Evolutionary conservation across 2,329 filamentous ascomycete genomes (phyloP), one percentile per base, ranked within the genome.

Genomic region (Talaromyces sp.): DNA sequence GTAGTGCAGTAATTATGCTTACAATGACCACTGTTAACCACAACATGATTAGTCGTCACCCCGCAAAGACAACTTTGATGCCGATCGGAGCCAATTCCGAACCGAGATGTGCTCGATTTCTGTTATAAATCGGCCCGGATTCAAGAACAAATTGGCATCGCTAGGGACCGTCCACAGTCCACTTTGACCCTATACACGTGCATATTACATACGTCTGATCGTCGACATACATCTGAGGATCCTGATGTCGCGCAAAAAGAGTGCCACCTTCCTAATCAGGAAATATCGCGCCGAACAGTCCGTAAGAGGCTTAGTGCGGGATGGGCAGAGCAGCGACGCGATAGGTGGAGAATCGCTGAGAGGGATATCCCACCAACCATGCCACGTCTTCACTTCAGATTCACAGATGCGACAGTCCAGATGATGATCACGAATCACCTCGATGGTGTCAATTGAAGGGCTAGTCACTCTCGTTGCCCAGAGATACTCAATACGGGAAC

Each of bases 311-410:
- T 31, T 61, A 50, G 59, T 48, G 14, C 13, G 31, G n/a, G 9
- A 35, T 47, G 2, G 27, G 16, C 31, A 39, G 19, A 27, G 13
- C 24, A 11, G 6, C 24, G 27, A 33, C 16, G 0, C 45, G 4
- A 57, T 39, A 16, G 60, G 47, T 27, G 60, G 60, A 62, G 35
- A 43, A 62, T 54, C 35, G 8, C 10, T 3, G 33, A 10, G 43
- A n/a, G 31, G 43, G 43, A 61, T 50, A 22, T 61, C 37, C 59
- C 59, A 61, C 59, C 43, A 61, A 61, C 47, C 59, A 14, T 24
- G 22, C 5, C 22, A 7, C 16, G 13, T 14, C 9, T 13, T n/a
- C 19, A 33, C 41, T 47, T 19, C 41, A 43, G 56, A 43, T 8
- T 13, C 45, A 59, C 22, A 50, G 9, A 16, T 33, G 48, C 3